Evolutionary conservation across 2,329 filamentous ascomycete genomes (phyloP).

Genomic region (Fusarium chaquense): DNA sequence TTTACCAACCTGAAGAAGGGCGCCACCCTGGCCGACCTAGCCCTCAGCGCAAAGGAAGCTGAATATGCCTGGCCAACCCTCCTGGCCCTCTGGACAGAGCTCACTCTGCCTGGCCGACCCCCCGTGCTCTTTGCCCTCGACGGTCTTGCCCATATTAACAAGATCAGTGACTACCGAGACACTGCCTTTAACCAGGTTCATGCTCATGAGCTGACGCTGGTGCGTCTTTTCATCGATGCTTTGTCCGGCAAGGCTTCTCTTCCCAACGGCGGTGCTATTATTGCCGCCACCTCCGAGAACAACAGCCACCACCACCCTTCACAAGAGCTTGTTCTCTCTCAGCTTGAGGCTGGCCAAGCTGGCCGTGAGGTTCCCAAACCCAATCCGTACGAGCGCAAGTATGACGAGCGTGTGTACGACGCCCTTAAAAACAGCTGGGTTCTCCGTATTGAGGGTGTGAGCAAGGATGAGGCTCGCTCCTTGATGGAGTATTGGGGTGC

Average conservation of each 20-base stretch:
- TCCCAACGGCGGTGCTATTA: constrained; percentile 80
- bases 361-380: constrained; percentile 54
- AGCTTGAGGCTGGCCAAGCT: constrained; percentile 62
- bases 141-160: constrained; percentile 85
- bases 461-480: constrained; percentile 78
- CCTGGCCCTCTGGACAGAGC: constrained; percentile 83
- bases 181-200: constrained; percentile 81
- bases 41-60: constrained; percentile 77
- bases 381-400: constrained; percentile 67
- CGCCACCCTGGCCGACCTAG: constrained; percentile 75
- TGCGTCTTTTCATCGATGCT: constrained; percentile 79
- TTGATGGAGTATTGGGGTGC: constrained; percentile 95
- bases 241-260: constrained; percentile 70
- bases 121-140: constrained; percentile 82
- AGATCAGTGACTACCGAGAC: constrained; percentile 78
- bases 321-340: constrained; percentile 75
- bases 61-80: constrained; percentile 86
- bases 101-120: constrained; percentile 65
- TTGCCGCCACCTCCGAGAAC: constrained; percentile 79
- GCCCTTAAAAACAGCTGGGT: constrained; percentile 64
- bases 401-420: constrained; percentile 68
- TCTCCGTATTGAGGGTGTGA: constrained; percentile 74
- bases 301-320: constrained; percentile 75
- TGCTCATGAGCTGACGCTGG: constrained; percentile 82
- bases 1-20: constrained; percentile 63